These are phyloP conservation scores for Starmerella tilneyi DNA, from an alignment of 805 yeast genomes.

Conservation along the genomic window DNA sequence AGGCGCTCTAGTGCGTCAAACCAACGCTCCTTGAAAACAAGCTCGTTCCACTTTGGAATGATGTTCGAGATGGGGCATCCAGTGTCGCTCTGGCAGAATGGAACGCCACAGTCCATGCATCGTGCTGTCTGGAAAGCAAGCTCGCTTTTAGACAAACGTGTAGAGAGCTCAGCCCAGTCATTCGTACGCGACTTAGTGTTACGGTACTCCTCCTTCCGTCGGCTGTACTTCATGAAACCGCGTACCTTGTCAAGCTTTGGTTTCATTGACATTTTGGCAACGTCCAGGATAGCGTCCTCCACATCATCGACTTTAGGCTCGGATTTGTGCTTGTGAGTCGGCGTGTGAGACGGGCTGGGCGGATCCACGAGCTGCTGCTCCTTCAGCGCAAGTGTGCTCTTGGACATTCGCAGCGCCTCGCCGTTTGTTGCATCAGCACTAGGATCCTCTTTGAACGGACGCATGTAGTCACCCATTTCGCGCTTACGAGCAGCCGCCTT, in stretches of 20 bases:
- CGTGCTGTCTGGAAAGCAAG: conserved; percentile 87
- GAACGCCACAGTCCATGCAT: conserved; percentile 99
- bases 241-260: conserved; percentile 65
- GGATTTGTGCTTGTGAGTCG: conserved; percentile 17
- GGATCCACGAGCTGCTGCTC: conserved; percentile 12
- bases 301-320: conserved; percentile 86
- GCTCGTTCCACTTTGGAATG: conserved; percentile 96
- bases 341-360: not conserved
- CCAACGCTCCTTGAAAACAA: conserved; percentile 93
- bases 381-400: conserved; percentile 22
- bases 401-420: conserved; percentile 48
- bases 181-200: conserved; percentile 60
- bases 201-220: conserved; percentile 80
- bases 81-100: conserved; percentile 94
- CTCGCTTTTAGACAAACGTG: conserved; percentile 73
- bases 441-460: conserved; percentile 64
- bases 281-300: conserved; percentile 77
- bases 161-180: conserved; percentile 88
- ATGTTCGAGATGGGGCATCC: conserved; percentile 97
- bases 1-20: conserved; percentile 82
- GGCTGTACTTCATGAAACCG: conserved; percentile 90
- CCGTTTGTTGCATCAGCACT: conserved; percentile 83
- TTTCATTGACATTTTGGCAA: conserved; percentile 44
- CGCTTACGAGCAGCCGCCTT: conserved; percentile 48
- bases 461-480: conserved; percentile 55